Percentiles rank a stretch among this genome's conserved stretches.
These are phyloP conservation scores for Didymella exigua DNA, from an alignment of 2,329 filamentous ascomycete genomes.

Conservation along the genomic window DNA sequence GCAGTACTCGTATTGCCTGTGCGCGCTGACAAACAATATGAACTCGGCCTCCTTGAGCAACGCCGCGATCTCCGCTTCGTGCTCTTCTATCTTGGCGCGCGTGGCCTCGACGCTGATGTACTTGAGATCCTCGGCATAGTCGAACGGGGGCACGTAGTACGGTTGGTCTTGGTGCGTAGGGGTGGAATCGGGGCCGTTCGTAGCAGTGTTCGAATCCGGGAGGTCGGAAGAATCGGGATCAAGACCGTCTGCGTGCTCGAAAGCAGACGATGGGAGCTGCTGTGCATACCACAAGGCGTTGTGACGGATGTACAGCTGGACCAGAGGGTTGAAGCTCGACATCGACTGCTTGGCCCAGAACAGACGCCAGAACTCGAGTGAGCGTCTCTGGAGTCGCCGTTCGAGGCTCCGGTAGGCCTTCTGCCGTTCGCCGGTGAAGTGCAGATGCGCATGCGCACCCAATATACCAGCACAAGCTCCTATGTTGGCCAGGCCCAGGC, in stretches of 20 bases:
- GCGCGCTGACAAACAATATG: constrained; percentile 22
- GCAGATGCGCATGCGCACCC: constrained; percentile 32
- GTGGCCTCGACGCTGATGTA: constrained; percentile 22
- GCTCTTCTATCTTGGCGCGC: constrained; percentile 14
- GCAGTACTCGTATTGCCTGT: constrained; percentile 32
- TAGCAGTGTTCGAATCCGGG: background rate
- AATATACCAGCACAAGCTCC: constrained; percentile 33
- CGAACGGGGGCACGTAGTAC: constrained; percentile 28
- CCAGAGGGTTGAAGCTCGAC: constrained; percentile 29
- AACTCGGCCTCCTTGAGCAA: constrained; percentile 32
- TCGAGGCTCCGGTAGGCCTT: constrained; percentile 28
- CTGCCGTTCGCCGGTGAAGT: constrained; percentile 37
- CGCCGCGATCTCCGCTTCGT: constrained; percentile 19
- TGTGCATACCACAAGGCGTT: constrained; percentile 32
- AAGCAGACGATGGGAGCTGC: constrained; percentile 25
- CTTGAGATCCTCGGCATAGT: constrained; percentile 29
- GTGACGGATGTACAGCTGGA: constrained; percentile 37
- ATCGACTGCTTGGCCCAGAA: constrained; percentile 35
- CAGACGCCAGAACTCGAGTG: constrained; percentile 33
- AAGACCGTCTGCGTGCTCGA: constrained; percentile 21
- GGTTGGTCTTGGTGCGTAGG: constrained; percentile 12
- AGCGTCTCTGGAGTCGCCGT: constrained; percentile 21
- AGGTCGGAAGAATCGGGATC: background rate
- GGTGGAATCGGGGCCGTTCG: background rate
- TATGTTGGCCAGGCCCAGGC: constrained; percentile 32